phyloP scores from a whole-genome alignment of 78 protist genomes.

The Ministeria vibrans region DNA sequence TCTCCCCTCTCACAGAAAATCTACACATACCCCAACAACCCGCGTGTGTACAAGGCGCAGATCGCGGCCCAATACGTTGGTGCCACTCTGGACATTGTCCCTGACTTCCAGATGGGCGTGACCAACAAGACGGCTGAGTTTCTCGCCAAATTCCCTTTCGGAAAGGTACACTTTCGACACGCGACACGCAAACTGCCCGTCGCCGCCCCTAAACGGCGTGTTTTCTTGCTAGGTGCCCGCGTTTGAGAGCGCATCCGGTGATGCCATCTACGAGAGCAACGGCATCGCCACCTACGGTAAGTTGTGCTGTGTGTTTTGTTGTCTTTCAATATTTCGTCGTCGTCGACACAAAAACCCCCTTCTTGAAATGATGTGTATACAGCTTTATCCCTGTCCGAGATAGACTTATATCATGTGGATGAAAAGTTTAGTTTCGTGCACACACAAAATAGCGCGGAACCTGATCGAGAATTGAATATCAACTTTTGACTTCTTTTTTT shows the following conservation, averaged over 20 bases:
- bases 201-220: no score
- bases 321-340: no score
- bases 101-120: constrained; percentile 27
- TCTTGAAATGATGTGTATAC: no score
- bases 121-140: constrained; percentile 43
- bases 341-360: no score
- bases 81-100: constrained; percentile 41
- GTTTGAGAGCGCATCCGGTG: constrained; percentile 59
- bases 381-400: constrained; percentile 8
- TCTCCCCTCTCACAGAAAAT: no score
- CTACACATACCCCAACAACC: constrained; percentile 52
- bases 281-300: constrained; percentile 45
- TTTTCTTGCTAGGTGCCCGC: constrained; percentile 61
- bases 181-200: no score
- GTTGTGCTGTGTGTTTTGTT: not conserved
- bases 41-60: constrained; percentile 43
- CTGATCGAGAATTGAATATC: no score
- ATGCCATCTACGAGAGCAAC: constrained; percentile 52
- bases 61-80: constrained; percentile 69
- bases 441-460: no score
- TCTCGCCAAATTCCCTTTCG: constrained; percentile 41
- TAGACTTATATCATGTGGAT: not conserved
- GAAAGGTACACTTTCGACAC: constrained; percentile 47
- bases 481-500: not conserved
- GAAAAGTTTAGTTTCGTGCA: not conserved